Evolutionary conservation across 2,329 filamentous ascomycete species (phyloP).

Genomic region (Macroventuria anomochaeta): DNA sequence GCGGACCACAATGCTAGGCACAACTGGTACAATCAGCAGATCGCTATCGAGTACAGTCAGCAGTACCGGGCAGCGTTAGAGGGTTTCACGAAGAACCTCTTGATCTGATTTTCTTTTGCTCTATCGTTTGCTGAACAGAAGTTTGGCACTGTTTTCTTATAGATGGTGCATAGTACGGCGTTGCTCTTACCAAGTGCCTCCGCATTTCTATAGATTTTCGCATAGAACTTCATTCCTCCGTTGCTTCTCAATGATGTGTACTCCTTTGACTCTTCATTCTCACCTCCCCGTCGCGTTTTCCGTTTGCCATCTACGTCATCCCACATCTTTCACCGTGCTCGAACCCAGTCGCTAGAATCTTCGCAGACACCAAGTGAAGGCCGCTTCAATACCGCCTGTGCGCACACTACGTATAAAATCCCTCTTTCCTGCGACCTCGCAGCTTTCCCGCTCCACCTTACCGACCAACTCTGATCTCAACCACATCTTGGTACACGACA

Average conservation of each 20-base stretch:
- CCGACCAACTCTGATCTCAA: neutral
- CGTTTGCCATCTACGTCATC: neutral
- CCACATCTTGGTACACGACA: slow-evolving; percentile 1
- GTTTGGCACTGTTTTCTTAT: neutral
- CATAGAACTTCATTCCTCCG: neutral
- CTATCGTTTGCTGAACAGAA: neutral
- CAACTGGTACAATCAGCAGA: slow-evolving; percentile 49
- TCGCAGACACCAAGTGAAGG: neutral
- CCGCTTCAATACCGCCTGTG: neutral
- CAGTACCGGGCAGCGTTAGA: slow-evolving; percentile 37
- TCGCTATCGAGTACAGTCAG: slow-evolving; percentile 47
- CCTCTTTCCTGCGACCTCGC: neutral
- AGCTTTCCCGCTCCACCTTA: neutral
- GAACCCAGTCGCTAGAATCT: neutral
- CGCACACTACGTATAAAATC: neutral
- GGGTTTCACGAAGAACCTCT: slow-evolving; percentile 30
- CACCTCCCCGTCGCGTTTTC: neutral
- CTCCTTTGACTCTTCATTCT: neutral
- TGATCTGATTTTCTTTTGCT: slow-evolving; percentile 11
- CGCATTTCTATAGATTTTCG: neutral
- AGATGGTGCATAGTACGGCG: neutral
- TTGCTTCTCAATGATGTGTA: neutral
- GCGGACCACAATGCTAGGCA: slow-evolving; percentile 63
- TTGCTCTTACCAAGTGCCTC: neutral
- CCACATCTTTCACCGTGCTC: neutral